Percentiles rank a stretch among this genome's conserved stretches.
Conservation (phyloP, 768 basidiomycete species). For the Suillus cothurnatus region DNA sequence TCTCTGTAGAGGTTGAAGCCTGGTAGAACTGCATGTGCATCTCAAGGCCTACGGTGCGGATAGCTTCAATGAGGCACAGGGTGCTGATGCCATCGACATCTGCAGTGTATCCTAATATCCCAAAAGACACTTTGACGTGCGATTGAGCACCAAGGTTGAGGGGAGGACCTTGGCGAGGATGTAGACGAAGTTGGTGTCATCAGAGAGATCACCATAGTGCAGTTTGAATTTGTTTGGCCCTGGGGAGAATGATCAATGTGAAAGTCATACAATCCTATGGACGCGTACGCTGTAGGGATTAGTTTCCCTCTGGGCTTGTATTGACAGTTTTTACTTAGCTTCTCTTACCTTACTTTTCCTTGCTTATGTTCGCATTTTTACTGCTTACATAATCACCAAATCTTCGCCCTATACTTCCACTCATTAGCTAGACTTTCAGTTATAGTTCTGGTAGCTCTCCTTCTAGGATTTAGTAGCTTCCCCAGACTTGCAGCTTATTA, state of each 20-base stretch:
- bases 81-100: conserved; percentile 97
- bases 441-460: too few species aligned
- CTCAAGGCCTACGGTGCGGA: conserved; percentile 94
- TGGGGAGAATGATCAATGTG: conserved; percentile 25
- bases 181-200: conserved; percentile 96
- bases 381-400: too few species aligned
- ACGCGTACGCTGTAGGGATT: too few species aligned
- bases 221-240: conserved; percentile 78
- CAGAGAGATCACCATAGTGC: conserved; percentile 92
- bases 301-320: too few species aligned
- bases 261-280: conserved; percentile 10
- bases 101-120: conserved; percentile 99
- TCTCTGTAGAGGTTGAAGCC: too few species aligned
- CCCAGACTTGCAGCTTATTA: too few species aligned
- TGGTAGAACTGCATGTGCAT: conserved; percentile 95
- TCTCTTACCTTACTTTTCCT: too few species aligned
- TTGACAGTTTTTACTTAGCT: too few species aligned
- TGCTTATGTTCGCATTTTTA: too few species aligned
- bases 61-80: conserved; percentile 91
- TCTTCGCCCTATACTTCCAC: too few species aligned
- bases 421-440: too few species aligned
- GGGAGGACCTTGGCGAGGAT: conserved; percentile 95
- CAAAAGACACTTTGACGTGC: conserved; percentile 99
- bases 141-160: conserved; percentile 96
- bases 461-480: too few species aligned